Evolutionary conservation across 768 basidiomycete species (phyloP), one percentile per base, ranked within the genome.

Genomic region (Naganishia vishniacii): DNA sequence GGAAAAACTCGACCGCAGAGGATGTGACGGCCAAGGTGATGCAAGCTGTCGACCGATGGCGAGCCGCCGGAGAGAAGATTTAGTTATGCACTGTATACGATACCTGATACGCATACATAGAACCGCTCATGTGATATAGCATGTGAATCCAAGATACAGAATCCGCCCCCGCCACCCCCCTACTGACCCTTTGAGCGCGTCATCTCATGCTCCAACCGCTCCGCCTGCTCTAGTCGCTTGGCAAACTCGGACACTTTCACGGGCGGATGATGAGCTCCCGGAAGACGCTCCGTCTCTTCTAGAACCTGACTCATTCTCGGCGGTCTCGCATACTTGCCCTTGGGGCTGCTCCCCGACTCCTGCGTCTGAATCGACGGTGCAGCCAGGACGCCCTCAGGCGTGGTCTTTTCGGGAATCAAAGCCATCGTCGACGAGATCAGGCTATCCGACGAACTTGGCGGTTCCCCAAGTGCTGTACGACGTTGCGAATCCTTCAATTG

Each of bases 1-100:
- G 95, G 4, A 91, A 95, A 80, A 83, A 81, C 53, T 86, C 82
- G 59, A 82, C 82, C 0, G 81, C 83, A 13, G 83, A 85, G 23
- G 87, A 89, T 9, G 86, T 95, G 13, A 68, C 73, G 9, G 62
- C 46, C 7, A 80, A 81, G 69, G 73, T 80, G 1, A 68, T 71
- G 41, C 73, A 73, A 46, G 78, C 78, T 31, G 71, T 80, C 56
- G 65, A 71, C n/a, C 75, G 78, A 61, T 81, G 78, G 78, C 72
- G 76, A 31, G 65, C 63, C 42, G 71, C 73, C 16, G 73, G 73
- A 32, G 44, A 53, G n/a, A 11, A 1, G 23, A 16, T 63, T 8
- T 61, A 61, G 53, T 11, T 4, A 3, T 2, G 18, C 32, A 53
- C 5, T 34, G 53, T 56, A 56, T 34, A 56, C 32, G 31, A n/a